phyloP scores from a whole-genome alignment of 2,329 filamentous ascomycete genomes.

The Ophiostoma himal-ulmi region DNA sequence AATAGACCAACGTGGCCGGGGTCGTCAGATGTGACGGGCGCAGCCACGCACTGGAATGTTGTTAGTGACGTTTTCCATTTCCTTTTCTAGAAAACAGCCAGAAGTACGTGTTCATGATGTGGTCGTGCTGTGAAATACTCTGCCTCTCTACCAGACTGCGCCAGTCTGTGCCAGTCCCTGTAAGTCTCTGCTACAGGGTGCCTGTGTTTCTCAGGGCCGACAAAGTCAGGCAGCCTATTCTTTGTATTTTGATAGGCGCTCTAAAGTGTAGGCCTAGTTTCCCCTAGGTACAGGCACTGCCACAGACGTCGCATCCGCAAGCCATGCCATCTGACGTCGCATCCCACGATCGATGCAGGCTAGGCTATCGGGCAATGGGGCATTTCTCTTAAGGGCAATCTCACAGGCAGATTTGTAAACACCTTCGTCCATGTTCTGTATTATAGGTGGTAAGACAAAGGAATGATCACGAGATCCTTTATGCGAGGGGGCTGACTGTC shows the following conservation, averaged over 20 bases:
- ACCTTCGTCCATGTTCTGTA: not conserved
- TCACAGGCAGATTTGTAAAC: not conserved
- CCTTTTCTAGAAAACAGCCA: not conserved
- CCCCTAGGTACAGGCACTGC: not conserved
- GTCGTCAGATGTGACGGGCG: not conserved
- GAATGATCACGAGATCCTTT: not conserved
- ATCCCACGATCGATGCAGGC: not conserved
- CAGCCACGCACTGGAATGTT: slow-evolving; percentile 7
- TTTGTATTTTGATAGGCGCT: not conserved
- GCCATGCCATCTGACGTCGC: not conserved
- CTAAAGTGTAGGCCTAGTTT: not conserved
- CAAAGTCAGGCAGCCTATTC: slow-evolving; percentile 1
- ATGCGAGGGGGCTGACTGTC: not conserved
- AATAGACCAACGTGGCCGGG: slow-evolving; percentile 2
- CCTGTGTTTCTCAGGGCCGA: not conserved
- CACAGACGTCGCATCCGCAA: not conserved
- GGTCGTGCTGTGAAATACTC: slow-evolving; percentile 5
- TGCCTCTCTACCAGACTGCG: not conserved
- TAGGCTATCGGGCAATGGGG: not conserved
- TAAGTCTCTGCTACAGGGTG: not conserved
- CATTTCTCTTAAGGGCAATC: not conserved
- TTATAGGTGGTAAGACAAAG: not conserved
- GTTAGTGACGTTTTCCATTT: not conserved
- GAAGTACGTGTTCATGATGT: not conserved
- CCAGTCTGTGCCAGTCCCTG: not conserved